Conservation (phyloP, 1,284 basidiomycete species). For the Polyporus tsugae region DNA sequence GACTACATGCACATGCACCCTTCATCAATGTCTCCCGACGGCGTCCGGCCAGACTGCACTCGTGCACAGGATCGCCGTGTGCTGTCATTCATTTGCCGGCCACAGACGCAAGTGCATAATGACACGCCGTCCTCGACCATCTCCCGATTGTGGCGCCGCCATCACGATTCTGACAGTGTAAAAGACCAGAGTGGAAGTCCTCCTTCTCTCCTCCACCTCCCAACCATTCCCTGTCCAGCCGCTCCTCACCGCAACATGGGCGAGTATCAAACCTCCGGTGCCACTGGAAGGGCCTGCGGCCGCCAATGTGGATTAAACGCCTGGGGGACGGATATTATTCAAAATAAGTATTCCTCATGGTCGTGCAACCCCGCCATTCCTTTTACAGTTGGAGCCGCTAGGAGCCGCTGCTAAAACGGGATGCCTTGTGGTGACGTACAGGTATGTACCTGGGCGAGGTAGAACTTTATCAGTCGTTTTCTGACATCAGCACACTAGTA, state of each 20-base stretch:
- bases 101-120: neutral
- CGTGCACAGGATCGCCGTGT: neutral
- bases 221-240: neutral
- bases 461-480: neutral
- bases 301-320: neutral
- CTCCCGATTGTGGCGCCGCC: constrained; percentile 9
- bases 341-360: neutral
- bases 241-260: neutral
- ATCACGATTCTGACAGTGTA: constrained; percentile 31
- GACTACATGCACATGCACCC: constrained; percentile 21
- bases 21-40: neutral
- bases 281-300: neutral
- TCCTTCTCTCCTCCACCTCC: neutral
- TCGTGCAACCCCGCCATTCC: neutral
- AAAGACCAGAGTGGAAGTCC: neutral
- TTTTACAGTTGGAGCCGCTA: neutral
- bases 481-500: neutral
- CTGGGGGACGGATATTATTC: neutral
- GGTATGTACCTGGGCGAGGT: neutral
- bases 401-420: neutral
- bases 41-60: neutral
- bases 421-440: neutral
- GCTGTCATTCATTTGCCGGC: neutral
- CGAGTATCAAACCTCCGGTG: constrained; percentile 15
- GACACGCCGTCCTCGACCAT: constrained; percentile 1